Conservation (phyloP, 805 yeast species). For the Wickerhamiella azyma region DNA sequence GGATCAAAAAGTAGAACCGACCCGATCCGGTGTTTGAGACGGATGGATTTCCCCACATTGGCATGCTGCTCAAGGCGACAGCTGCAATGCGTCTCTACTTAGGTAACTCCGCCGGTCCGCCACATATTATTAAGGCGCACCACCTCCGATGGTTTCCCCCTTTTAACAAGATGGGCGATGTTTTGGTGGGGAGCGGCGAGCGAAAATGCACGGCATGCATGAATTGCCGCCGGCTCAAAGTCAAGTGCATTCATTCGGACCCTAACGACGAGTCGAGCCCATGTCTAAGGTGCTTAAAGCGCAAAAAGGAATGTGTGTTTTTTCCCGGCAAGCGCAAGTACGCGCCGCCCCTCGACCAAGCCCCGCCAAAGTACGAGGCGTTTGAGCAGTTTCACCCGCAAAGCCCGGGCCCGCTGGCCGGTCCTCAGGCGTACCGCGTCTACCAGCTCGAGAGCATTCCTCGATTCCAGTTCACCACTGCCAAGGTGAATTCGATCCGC, state of each 20-base stretch:
- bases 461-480: conserved; percentile 1
- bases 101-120: no score
- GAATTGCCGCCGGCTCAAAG: conserved; percentile 66
- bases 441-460: conserved; percentile 10
- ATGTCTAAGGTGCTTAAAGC: conserved; percentile 60
- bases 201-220: conserved; percentile 24
- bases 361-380: background rate
- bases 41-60: no score
- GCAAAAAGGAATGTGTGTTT: conserved; percentile 44
- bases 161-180: background rate
- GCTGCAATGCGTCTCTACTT: no score
- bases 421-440: conserved; percentile 6
- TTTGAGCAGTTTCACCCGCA: background rate
- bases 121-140: background rate
- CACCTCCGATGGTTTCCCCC: background rate
- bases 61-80: no score
- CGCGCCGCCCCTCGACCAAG: background rate
- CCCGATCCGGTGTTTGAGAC: no score
- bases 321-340: background rate
- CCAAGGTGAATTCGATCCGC: conserved; percentile 12
- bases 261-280: conserved; percentile 43
- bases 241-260: conserved; percentile 67
- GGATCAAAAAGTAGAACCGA: no score
- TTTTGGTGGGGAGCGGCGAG: background rate
- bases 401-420: background rate